Conservation (phyloP, 139 green algal genomes). For the Tetraselmis striata region DNA sequence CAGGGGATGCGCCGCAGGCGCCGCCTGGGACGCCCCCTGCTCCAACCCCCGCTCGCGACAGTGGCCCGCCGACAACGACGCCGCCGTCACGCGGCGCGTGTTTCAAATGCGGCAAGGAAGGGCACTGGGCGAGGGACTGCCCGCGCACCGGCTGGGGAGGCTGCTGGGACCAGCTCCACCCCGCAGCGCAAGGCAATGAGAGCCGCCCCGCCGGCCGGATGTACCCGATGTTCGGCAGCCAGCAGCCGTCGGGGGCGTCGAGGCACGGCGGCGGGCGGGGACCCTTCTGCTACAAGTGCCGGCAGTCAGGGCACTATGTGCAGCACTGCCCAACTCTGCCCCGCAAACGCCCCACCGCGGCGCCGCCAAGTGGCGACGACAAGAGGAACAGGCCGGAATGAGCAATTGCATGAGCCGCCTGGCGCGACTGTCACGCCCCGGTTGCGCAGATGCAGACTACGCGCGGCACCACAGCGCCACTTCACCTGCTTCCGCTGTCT, state of each 20-base stretch:
- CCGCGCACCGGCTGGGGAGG: conserved; percentile 1
- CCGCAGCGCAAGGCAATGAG: background rate
- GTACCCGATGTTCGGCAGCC: background rate
- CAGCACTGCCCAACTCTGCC: conserved; percentile 14
- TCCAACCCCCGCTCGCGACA: too few species aligned
- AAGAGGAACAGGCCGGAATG: too few species aligned
- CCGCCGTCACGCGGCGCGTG: background rate
- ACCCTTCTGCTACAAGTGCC: conserved; percentile 17
- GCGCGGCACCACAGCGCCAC: too few species aligned
- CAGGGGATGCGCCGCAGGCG: background rate
- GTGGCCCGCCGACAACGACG: too few species aligned
- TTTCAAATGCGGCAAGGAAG: background rate
- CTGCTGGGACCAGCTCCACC: background rate
- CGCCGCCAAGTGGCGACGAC: too few species aligned
- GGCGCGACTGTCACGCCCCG: too few species aligned
- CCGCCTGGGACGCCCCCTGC: background rate
- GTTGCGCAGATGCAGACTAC: too few species aligned
- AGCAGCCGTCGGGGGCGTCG: background rate
- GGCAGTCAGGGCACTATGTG: conserved; percentile 14
- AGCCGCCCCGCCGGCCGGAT: background rate
- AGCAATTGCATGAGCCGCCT: too few species aligned
- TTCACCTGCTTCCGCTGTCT: too few species aligned
- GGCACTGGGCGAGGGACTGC: conserved; percentile 18
- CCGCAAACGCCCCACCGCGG: too few species aligned
- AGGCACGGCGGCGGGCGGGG: background rate